Conservation (phyloP, 306 rosid species). For the Rosa lucieae region DNA sequence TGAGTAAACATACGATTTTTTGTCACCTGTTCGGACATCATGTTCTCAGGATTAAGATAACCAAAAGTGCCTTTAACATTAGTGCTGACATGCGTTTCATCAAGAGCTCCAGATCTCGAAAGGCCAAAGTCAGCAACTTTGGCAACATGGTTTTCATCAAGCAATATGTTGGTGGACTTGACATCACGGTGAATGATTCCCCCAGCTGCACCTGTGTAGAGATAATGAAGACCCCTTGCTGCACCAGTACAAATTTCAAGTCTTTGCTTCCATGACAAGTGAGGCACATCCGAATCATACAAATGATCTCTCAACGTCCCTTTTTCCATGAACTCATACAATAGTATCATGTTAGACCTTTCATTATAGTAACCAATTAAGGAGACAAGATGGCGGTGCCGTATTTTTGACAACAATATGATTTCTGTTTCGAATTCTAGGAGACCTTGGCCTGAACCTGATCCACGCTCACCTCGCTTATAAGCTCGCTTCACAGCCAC, state of each 20-base stretch:
- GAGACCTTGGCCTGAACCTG: constrained; percentile 51
- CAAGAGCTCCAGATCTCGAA: constrained; percentile 39
- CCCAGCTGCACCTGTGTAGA: constrained; percentile 49
- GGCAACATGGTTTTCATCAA: constrained; percentile 42
- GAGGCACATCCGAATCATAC: constrained; percentile 32
- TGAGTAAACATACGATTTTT: constrained; percentile 55
- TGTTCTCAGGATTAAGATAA: constrained; percentile 55
- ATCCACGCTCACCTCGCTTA: constrained; percentile 11
- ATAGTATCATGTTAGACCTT: constrained; percentile 51
- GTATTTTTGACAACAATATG: constrained; percentile 47
- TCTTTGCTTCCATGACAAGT: constrained; percentile 52
- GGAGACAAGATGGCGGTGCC: constrained; percentile 51
- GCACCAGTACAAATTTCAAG: constrained; percentile 61
- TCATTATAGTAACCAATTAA: constrained; percentile 60
- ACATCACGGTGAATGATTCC: constrained; percentile 60
- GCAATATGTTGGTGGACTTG: constrained; percentile 53
- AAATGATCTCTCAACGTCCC: constrained; percentile 54
- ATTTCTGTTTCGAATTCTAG: constrained; percentile 53
- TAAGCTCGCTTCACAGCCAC: constrained; percentile 53
- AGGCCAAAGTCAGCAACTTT: constrained; percentile 63
- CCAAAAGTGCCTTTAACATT: constrained; percentile 53
- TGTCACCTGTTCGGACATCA: constrained; percentile 41
- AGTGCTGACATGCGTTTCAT: constrained; percentile 51
- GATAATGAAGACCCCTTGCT: constrained; percentile 54
- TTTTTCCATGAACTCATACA: constrained; percentile 56